Percentiles rank a stretch among this genome's conserved stretches.
phyloP scores from a whole-genome alignment of 2,329 filamentous ascomycete species.

The Ascochyta clinopodiicola region DNA sequence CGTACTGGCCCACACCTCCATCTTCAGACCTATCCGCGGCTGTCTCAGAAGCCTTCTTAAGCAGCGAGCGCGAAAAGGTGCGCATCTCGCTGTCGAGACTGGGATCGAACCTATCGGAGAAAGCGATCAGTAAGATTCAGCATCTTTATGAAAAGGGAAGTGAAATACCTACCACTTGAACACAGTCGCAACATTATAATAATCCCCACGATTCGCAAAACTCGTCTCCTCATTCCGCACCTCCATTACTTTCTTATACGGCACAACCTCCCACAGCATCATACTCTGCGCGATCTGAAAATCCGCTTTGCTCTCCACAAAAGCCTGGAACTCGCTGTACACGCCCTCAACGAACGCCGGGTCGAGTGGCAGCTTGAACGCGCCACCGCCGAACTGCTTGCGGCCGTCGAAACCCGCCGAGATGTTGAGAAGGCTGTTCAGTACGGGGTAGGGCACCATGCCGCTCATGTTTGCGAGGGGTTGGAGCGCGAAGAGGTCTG shows the following conservation, averaged over 20 bases:
- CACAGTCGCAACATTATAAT: conserved; percentile 42
- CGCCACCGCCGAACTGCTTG: conserved; percentile 47
- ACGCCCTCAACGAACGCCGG: conserved; percentile 25
- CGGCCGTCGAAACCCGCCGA: conserved; percentile 43
- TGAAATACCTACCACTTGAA: conserved; percentile 38
- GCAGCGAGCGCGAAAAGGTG: conserved; percentile 31
- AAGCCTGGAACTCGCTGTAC: conserved; percentile 12
- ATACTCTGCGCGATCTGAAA: conserved; percentile 24
- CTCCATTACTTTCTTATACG: conserved; percentile 34
- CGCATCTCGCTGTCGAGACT: conserved; percentile 34
- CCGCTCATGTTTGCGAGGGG: conserved; percentile 10
- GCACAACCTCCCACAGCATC: conserved; percentile 39
- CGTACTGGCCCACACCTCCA: conserved; percentile 41
- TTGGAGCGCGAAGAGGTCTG: conserved; percentile 9
- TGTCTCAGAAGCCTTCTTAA: conserved; percentile 35
- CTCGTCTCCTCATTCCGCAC: conserved; percentile 32
- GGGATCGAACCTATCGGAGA: conserved; percentile 30
- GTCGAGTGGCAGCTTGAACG: conserved; percentile 44
- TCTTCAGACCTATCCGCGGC: conserved; percentile 27
- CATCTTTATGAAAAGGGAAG: no score
- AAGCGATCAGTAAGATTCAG: not conserved
- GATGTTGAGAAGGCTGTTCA: conserved; percentile 45
- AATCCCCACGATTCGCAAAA: conserved; percentile 42
- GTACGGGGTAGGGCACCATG: conserved; percentile 38
- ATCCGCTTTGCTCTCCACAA: conserved; percentile 12